phyloP scores from a whole-genome alignment of 805 yeast genomes.

The Kluyveromyces wickerhamii region DNA sequence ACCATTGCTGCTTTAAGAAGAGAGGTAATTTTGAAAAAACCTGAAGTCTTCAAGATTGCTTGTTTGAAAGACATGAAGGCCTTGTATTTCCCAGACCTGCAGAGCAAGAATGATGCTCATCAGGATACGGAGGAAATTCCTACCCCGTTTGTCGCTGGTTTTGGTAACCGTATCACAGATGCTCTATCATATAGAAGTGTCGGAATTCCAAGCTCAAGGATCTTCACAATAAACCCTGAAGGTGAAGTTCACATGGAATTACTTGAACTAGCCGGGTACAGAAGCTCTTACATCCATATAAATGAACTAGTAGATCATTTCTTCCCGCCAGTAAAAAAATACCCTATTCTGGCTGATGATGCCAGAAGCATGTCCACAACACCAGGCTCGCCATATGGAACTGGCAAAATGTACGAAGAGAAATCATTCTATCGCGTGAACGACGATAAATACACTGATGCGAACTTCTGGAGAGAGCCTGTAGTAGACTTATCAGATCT shows the following conservation, averaged over 20 bases:
- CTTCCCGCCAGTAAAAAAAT: conserved; percentile 69
- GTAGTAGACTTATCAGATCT: conserved; percentile 52
- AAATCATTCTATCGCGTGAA: conserved; percentile 14
- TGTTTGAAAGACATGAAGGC: conserved; percentile 80
- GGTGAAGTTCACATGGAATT: conserved; percentile 98
- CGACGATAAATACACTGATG: conserved; percentile 60
- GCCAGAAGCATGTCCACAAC: conserved; percentile 27
- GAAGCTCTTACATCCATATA: conserved; percentile 77
- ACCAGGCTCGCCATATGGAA: conserved; percentile 24
- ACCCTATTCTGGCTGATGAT: conserved; percentile 24
- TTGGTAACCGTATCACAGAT: conserved; percentile 94
- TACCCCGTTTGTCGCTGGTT: conserved; percentile 94
- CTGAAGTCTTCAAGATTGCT: conserved; percentile 98
- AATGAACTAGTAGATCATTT: conserved; percentile 95
- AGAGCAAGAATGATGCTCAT: conserved; percentile 6
- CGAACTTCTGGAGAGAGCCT: conserved; percentile 89
- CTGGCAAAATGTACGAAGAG: conserved; percentile 37
- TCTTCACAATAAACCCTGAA: conserved; percentile 91
- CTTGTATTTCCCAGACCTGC: conserved; percentile 39
- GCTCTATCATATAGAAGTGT: conserved; percentile 92
- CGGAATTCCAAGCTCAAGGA: conserved; percentile 86
- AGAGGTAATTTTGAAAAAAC: conserved; percentile 89
- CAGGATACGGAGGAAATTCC: conserved; percentile 35
- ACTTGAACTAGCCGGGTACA: conserved; percentile 87
- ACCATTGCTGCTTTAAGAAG: conserved; percentile 91